Base-by-base conservation (phyloP, 2,329 filamentous ascomycete species). In the Elsinoe arachidis region DNA sequence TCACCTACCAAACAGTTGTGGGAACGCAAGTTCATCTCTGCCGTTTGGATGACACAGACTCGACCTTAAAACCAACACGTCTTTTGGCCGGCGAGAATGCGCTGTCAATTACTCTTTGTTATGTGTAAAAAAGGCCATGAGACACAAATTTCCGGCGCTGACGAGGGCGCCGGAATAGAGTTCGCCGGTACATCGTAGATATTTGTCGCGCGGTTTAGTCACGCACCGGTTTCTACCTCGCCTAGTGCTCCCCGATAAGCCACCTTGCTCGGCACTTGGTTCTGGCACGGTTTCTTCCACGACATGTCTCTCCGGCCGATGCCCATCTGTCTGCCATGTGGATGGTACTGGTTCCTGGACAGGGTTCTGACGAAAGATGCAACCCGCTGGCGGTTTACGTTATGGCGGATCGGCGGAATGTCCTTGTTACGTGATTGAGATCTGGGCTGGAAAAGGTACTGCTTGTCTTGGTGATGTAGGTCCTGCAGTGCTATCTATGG, bases 381-480 rank as follows among this genome's bases (percentile, higher is more conserved):
- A 7, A 17, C 21, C 44, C 26, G 49, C 9, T 53, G 7, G 26
- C 15, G 21, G 30, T 53, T 53, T 53, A 53, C 49, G 49, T 53
- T 37, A 53, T 53, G 49, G 49, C 30, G 5, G 49, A 53, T 37
- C 49, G 49, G 49, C 49, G 11, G 17, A 9, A 15, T 53, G 49
- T 15, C 10, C 49, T 14, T 53, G 19, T 53, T 53, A 53, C 49
- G 49, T 53, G 49, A 53, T 53, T 39, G 21, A 34, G 33, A 21
- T 39, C 49, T 53, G 34, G 44, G n/a, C 49, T 12, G 23, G 23
- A n/a, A n/a, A 21, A 12, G 30, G 33, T 23, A 7, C 4, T 38
- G 49, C n/a, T 34, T n/a, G 17, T 53, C 49, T 53, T 39, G 49
- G 49, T 53, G 33, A 19, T 35, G 49, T 53, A 53, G 49, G 49